Base-by-base conservation (phyloP, 768 basidiomycete genomes). In the Kwoniella heveanensis region DNA sequence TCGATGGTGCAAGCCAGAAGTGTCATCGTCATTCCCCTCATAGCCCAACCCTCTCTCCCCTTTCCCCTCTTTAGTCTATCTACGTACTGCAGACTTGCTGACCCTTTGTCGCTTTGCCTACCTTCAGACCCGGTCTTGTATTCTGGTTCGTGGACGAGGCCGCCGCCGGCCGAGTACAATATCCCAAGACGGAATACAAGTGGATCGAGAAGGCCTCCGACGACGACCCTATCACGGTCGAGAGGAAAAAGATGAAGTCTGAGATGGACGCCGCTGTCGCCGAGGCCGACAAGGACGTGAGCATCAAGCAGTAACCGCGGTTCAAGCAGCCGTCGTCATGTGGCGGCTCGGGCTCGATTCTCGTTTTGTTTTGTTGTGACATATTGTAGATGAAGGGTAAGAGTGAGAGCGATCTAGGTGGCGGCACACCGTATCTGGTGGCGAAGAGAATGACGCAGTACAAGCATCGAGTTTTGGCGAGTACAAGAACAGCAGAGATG, bases 91-190 rank as follows among this genome's bases (percentile, higher is more conserved):
- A 7, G 3, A 7, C 17, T 44, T 44, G 17, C 39, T 44, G 39
- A 44, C 48, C 2, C 21, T 21, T 15, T 1, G 2, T 26, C 58
- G 47, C 22, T 48, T 30, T 21, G 30, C 0, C 15, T n/a, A n/a
- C n/a, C n/a, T 30, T 22, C 57, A 76, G 74, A 12, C 92, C 90
- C 22, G 95, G 95, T 29, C 88, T 90, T 57, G 84, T 96, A 30
- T 93, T 88, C 80, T 98, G 93, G 94, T 98, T 98, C 81, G 87
- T 90, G 36, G 93, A 97, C 81, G 87, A 91, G 52, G 88, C 87
- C 8, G 94, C 96, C 1, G 84, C 88, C 7, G 73, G 65, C 24
- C 77, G 78, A 67, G 76, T 78, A 52, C 60, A 68, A 27, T 77
- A 69, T 64, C 75, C 75, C 27, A 62, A 62, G 30, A 74, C 75